phyloP scores from a whole-genome alignment of 768 basidiomycete genomes.

The Roridomyces roridus region DNA sequence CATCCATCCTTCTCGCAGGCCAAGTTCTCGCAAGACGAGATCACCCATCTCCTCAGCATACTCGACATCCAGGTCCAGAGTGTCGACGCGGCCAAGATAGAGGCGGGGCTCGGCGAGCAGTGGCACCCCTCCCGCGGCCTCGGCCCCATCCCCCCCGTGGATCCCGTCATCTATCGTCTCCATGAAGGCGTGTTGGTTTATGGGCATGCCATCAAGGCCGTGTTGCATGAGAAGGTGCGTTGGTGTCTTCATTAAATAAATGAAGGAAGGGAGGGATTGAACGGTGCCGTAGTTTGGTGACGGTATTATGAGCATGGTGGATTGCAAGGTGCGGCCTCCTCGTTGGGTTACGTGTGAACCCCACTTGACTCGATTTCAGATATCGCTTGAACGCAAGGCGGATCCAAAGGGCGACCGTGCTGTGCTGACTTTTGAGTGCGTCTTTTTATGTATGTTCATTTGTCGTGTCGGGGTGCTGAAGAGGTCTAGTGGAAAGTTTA shows the following conservation, averaged over 20 bases:
- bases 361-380: too few species aligned
- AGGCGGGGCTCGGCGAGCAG: conserved; percentile 58
- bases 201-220: conserved; percentile 79
- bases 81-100: conserved; percentile 35
- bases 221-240: conserved; percentile 78
- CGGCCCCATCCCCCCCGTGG: conserved; percentile 74
- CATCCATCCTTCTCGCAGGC: conserved; percentile 49
- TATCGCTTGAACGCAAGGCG: conserved; percentile 74
- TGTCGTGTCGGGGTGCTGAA: neutral
- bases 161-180: conserved; percentile 82
- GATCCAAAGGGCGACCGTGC: conserved; percentile 86
- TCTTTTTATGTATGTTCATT: conserved; percentile 13
- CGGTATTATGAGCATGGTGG: conserved; percentile 90
- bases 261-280: too few species aligned
- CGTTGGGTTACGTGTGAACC: too few species aligned
- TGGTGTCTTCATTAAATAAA: neutral
- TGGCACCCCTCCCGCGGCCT: conserved; percentile 82
- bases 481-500: conserved; percentile 20
- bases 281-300: conserved; percentile 78
- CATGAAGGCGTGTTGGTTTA: conserved; percentile 83
- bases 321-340: conserved; percentile 57
- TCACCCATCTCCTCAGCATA: conserved; percentile 55
- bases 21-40: conserved; percentile 67
- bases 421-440: conserved; percentile 82
- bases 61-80: conserved; percentile 56